These are phyloP conservation scores for Calocybe indica DNA, from an alignment of 768 basidiomycete genomes.

Conservation along the genomic window DNA sequence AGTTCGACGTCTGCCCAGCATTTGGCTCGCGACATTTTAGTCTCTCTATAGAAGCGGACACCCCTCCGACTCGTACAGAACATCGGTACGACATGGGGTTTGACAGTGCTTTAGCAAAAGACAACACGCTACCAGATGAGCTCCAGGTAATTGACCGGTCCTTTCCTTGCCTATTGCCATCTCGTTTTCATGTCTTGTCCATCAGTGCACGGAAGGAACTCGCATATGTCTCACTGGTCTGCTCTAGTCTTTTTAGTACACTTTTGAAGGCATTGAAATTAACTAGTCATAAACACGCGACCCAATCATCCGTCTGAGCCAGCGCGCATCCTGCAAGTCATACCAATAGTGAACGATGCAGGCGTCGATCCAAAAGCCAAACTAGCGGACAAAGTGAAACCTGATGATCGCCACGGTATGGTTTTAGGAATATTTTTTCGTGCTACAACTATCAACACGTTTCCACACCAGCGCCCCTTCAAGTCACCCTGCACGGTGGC, in stretches of 20 bases:
- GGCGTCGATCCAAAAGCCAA: slow-evolving; percentile 16
- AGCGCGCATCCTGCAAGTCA: slow-evolving; percentile 25
- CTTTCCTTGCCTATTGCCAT: background rate
- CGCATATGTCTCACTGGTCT: slow-evolving; percentile 24
- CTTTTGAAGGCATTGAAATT: background rate
- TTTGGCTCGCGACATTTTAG: slow-evolving; percentile 8
- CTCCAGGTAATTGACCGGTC: slow-evolving; percentile 18
- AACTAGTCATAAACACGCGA: slow-evolving; percentile 20
- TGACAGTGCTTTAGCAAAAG: slow-evolving; percentile 12
- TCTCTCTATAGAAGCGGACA: slow-evolving; percentile 15
- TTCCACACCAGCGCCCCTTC: slow-evolving; percentile 14
- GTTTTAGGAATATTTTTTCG: background rate
- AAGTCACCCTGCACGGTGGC: slow-evolving; percentile 25
- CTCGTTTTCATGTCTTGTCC: background rate
- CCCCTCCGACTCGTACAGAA: slow-evolving; percentile 24
- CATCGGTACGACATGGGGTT: slow-evolving; percentile 22
- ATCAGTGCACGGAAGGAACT: slow-evolving; percentile 25
- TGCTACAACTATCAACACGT: no score
- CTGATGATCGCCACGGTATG: slow-evolving; percentile 11
- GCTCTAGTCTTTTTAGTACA: background rate
- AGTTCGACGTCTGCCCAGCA: slow-evolving; percentile 23
- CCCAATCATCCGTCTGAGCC: slow-evolving; percentile 28
- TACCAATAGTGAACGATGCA: slow-evolving; percentile 18
- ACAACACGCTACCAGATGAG: slow-evolving; percentile 22
- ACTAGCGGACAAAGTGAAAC: slow-evolving; percentile 8